A percentile compares a stretch with the other conserved stretches of the same genome.
Conservation (phyloP, 768 basidiomycete species). For the Russula abietina region DNA sequence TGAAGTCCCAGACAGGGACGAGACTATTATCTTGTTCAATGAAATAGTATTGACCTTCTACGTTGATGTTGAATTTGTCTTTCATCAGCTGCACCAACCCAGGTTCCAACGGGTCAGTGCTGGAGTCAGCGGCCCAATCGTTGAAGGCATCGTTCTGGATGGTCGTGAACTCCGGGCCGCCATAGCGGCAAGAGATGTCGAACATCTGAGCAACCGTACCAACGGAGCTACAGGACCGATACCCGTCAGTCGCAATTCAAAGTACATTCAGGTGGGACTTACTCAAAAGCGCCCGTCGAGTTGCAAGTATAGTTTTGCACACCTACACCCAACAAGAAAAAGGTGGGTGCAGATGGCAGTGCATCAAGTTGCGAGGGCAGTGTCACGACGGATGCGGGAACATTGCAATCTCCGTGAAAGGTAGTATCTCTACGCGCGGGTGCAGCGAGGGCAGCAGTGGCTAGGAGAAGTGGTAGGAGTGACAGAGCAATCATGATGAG, state of each 20-base stretch:
- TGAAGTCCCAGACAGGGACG: conserved; percentile 20
- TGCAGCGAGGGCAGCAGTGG: too few species aligned
- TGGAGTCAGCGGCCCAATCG: not conserved
- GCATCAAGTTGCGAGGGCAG: not conserved
- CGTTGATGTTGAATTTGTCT: not conserved
- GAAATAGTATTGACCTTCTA: conserved; percentile 20
- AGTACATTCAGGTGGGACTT: not conserved
- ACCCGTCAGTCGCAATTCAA: too few species aligned
- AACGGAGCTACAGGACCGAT: too few species aligned
- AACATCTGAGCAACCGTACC: too few species aligned
- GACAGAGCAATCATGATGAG: not conserved
- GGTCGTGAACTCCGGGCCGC: not conserved
- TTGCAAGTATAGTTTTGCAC: conserved; percentile 14
- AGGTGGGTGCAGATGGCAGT: not conserved
- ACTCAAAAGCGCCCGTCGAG: conserved; percentile 4
- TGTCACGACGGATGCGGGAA: not conserved
- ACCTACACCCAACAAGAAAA: too few species aligned
- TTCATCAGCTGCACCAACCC: not conserved
- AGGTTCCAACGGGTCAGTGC: not conserved
- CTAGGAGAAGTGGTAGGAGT: too few species aligned
- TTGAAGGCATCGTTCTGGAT: conserved; percentile 2
- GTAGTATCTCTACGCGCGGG: too few species aligned
- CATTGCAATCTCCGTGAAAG: not conserved
- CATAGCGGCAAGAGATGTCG: conserved; percentile 9
- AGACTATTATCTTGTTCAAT: not conserved